Base-by-base conservation (phyloP, 2,329 filamentous ascomycete genomes). In the Graphilbum fragrans region DNA sequence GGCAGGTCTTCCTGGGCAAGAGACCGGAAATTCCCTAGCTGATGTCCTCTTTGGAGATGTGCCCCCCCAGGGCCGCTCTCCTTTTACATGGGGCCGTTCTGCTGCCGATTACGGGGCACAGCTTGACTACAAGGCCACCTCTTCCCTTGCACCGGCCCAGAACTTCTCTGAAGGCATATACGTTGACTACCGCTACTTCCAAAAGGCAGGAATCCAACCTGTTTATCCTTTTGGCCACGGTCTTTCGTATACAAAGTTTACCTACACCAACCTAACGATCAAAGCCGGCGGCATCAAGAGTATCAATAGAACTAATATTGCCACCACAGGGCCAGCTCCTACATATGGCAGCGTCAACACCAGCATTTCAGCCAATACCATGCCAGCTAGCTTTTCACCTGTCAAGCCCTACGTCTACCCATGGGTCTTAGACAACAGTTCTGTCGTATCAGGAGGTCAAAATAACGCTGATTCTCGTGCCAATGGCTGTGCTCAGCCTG, bases 1-100 rank as follows among this genome's bases (percentile, higher is more conserved):
- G 72, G 82, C 81, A 35, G 82, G 81, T 51, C 65, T 87, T 33
- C 82, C 82, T 0, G 82, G 82, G 22, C 77, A 86, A 53, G 80
- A 88, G 59, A 82, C 74, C 49, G 83, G 83, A 10, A 86, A 86
- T 53, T 72, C 80, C 4, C 72, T 87, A 37, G 77, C 78, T 3
- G 82, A 87, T 53, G 66, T 87, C 18, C 68, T 87, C 8, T 87
- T 84, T 56, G 83, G 83, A 38, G 53, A 57, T 5, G 54, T 56
- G 0, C 57, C 53, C 35, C 67, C 67, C 10, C 63, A 58, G 9
- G 67, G 67, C 20, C 68, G 69, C 53, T 55, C 70, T 36, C 63
- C 65, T 1, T 71, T 69, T 53, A 72, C 69, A 2, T 71, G 73
- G 40, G 69, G 62, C 35, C 69, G 69, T 55, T 52, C 55, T 2